phyloP scores from a whole-genome alignment of 768 basidiomycete genomes.

The Pleurotus tuber-regium region DNA sequence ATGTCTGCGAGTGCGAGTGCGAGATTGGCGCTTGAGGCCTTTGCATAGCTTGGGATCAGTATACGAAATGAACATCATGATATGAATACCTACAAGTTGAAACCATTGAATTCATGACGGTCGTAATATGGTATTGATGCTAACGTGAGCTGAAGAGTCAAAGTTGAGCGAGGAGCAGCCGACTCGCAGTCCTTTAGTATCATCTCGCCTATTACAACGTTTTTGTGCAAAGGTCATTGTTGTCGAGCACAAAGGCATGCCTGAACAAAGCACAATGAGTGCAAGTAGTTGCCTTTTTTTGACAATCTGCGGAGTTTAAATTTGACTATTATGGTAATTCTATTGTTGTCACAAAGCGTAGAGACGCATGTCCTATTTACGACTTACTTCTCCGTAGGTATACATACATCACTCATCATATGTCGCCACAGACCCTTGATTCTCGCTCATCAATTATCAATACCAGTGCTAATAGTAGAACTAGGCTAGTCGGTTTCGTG shows the following conservation, averaged over 20 bases:
- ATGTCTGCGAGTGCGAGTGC: background rate
- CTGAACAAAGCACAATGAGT: slow-evolving; percentile 1
- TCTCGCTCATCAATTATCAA: no score
- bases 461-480: no score
- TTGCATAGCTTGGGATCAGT: background rate
- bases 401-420: no score
- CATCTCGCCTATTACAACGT: background rate
- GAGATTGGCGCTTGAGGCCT: background rate
- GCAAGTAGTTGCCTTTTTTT: background rate
- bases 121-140: no score
- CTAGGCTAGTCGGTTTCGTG: no score
- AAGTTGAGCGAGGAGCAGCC: background rate
- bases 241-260: background rate
- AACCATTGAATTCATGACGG: slow-evolving; percentile 1
- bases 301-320: background rate
- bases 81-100: background rate
- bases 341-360: no score
- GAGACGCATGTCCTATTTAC: no score
- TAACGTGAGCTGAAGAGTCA: background rate
- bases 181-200: background rate
- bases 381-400: no score
- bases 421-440: no score
- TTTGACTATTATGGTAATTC: no score
- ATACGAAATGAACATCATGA: background rate
- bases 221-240: slow-evolving; percentile 3